A percentile compares a stretch with the other conserved stretches of the same genome.
phyloP scores from a whole-genome alignment of 2,329 filamentous ascomycete species.

The Paecilomyces fulvus region DNA sequence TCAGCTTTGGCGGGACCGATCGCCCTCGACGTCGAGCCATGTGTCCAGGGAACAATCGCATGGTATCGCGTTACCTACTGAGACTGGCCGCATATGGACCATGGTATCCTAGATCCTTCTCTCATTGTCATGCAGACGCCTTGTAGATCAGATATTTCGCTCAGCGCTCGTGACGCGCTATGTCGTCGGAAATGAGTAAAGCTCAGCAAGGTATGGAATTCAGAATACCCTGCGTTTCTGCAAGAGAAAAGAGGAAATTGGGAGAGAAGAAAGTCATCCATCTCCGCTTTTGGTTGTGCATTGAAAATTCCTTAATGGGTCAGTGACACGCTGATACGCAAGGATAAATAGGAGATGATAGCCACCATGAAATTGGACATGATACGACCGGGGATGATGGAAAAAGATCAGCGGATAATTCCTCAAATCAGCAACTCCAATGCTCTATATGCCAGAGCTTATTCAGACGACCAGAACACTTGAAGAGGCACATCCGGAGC shows the following conservation, averaged over 20 bases:
- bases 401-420: slow-evolving; percentile 7
- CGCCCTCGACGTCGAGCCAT: too few species aligned
- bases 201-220: slow-evolving; percentile 12
- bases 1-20: neutral
- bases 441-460: slow-evolving; percentile 29
- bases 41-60: neutral
- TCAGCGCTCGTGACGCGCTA: slow-evolving; percentile 16
- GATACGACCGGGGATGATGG: slow-evolving; percentile 6
- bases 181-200: slow-evolving; percentile 21
- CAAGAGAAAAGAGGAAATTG: neutral
- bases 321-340: neutral
- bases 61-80: neutral
- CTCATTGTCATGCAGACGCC: neutral
- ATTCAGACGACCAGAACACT: slow-evolving; percentile 32
- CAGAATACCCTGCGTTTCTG: neutral
- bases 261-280: neutral
- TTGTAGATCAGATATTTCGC: neutral
- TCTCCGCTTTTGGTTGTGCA: neutral
- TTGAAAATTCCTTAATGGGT: neutral
- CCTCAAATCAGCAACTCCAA: slow-evolving; percentile 15
- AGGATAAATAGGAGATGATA: slow-evolving; percentile 7
- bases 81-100: neutral
- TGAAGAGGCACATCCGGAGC: slow-evolving; percentile 34
- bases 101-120: neutral
- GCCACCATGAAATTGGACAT: slow-evolving; percentile 10